Conservation (phyloP, 768 basidiomycete species). For the Agaricus blazei region DNA sequence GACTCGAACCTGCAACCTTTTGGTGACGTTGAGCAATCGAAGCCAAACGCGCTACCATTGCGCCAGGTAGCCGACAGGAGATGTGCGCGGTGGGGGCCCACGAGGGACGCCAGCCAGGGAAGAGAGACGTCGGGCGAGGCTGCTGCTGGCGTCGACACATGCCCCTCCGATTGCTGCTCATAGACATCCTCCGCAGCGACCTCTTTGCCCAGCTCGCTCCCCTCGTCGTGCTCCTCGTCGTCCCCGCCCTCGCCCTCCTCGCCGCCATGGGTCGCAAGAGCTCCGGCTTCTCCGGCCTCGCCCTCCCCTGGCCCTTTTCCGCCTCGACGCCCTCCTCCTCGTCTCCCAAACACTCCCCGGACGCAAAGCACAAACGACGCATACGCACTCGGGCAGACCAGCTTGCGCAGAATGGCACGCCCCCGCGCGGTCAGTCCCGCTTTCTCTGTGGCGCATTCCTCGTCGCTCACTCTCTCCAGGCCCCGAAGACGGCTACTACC, state of each 20-base stretch:
- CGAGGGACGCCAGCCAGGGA: too few relatives aligned
- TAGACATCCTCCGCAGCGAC: slow-evolving; percentile 32
- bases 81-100: too few relatives aligned
- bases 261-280: slow-evolving; percentile 53
- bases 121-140: neutral
- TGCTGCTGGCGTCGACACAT: slow-evolving; percentile 28
- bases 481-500: slow-evolving; percentile 53
- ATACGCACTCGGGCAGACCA: slow-evolving; percentile 54
- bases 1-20: slow-evolving; percentile 90
- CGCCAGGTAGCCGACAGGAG: slow-evolving; percentile 56
- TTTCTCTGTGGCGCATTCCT: neutral
- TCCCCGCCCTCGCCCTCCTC: slow-evolving; percentile 50
- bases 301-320: slow-evolving; percentile 58
- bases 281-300: slow-evolving; percentile 29
- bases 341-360: slow-evolving; percentile 15
- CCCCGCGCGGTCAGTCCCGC: slow-evolving; percentile 17
- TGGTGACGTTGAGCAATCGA: slow-evolving; percentile 56
- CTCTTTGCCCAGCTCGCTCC: slow-evolving; percentile 55
- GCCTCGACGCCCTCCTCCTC: slow-evolving; percentile 24
- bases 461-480: neutral
- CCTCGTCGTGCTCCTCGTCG: slow-evolving; percentile 46
- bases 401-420: slow-evolving; percentile 36
- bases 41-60: slow-evolving; percentile 96
- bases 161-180: slow-evolving; percentile 39
- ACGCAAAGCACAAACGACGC: slow-evolving; percentile 44